Conservation (phyloP, 192 early-diverging fungal genomes). For the Backusella tarrabulga region DNA sequence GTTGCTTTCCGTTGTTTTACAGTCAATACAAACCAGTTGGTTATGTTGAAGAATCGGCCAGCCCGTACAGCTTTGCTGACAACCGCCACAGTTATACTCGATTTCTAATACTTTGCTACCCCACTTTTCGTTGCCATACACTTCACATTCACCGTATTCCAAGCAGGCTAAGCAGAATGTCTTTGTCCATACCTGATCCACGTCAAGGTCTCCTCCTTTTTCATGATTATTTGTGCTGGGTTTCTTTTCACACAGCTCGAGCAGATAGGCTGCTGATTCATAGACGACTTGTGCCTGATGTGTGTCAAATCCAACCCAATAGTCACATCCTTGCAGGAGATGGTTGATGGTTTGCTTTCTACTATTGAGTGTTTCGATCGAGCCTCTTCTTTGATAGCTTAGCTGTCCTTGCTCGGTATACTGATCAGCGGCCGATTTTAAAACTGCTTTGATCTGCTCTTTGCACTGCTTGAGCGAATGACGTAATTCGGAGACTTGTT, state of each 20-base stretch:
- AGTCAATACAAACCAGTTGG: background rate
- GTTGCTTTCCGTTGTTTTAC: background rate
- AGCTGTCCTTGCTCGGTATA: slow-evolving; percentile 4
- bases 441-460: background rate
- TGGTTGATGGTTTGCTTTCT: background rate
- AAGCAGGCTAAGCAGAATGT: slow-evolving; percentile 5
- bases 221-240: background rate
- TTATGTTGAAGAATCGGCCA: slow-evolving; percentile 9
- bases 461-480: background rate
- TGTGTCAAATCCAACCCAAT: slow-evolving; percentile 7
- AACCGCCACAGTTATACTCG: background rate
- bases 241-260: background rate
- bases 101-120: background rate
- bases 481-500: background rate
- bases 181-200: background rate
- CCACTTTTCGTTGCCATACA: background rate
- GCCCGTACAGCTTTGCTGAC: background rate
- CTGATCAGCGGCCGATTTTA: background rate
- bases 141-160: slow-evolving; percentile 7
- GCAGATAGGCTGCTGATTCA: background rate
- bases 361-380: background rate
- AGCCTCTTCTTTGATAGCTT: background rate
- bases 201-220: background rate
- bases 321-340: background rate
- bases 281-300: slow-evolving; percentile 3